Evolutionary conservation across 2,329 filamentous ascomycete species (phyloP).

Genomic region (Scytalidium lignicola): DNA sequence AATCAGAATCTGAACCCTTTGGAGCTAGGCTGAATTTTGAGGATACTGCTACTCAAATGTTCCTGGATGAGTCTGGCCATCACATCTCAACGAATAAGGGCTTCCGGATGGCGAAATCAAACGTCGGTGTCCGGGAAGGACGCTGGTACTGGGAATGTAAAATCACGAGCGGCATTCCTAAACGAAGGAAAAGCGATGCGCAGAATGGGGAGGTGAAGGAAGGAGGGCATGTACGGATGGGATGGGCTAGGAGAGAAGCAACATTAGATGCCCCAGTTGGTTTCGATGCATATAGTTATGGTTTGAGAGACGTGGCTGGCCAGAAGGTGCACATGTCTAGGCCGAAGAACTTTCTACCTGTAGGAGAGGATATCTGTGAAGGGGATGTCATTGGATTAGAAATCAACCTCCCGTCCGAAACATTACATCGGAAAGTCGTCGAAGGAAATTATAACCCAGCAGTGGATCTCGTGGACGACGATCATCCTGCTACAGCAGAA

Average conservation of each 20-base stretch:
- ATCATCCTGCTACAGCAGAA: conserved; percentile 43
- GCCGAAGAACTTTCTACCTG: conserved; percentile 81
- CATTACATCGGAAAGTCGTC: conserved; percentile 82
- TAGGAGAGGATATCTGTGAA: conserved; percentile 73
- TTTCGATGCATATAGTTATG: conserved; percentile 91
- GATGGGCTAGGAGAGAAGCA: conserved; percentile 78
- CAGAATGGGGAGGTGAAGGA: conserved; percentile 14
- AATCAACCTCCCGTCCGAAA: conserved; percentile 81
- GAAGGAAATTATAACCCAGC: conserved; percentile 83
- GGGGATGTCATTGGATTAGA: conserved; percentile 94
- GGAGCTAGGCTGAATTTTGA: conserved; percentile 86
- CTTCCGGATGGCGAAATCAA: conserved; percentile 85
- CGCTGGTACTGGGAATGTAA: conserved; percentile 93
- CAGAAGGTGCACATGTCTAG: conserved; percentile 92
- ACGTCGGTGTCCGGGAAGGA: conserved; percentile 84
- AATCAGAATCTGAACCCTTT: conserved; percentile 81
- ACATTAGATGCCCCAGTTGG: conserved; percentile 79
- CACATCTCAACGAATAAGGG: conserved; percentile 88
- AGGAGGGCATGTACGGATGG: conserved; percentile 68
- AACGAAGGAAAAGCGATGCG: conserved; percentile 19
- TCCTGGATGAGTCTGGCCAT: conserved; percentile 69
- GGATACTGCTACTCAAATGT: conserved; percentile 80
- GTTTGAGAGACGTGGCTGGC: conserved; percentile 80
- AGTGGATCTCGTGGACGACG: conserved; percentile 62
- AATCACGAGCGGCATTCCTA: conserved; percentile 69